Conservation (phyloP, 495 filamentous ascomycete genomes). For the Durotheca rogersii region DNA sequence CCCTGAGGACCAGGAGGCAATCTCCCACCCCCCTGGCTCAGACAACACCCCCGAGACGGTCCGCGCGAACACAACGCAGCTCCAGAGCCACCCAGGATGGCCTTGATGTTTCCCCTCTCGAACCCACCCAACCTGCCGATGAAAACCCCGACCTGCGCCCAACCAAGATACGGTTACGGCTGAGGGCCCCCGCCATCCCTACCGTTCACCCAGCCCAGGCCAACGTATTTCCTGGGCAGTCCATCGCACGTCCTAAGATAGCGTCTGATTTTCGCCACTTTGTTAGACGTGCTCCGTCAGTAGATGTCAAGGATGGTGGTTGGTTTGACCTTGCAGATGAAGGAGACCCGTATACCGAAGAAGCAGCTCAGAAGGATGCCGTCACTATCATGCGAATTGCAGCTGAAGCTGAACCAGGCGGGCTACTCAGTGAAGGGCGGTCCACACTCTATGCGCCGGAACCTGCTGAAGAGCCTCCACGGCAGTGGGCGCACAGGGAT, state of each 20-base stretch:
- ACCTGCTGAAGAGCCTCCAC: constrained; percentile 68
- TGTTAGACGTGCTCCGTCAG: constrained; percentile 44
- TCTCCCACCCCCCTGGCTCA: constrained; percentile 38
- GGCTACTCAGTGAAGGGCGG: constrained; percentile 66
- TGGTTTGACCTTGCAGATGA: constrained; percentile 56
- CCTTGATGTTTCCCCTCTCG: constrained; percentile 22
- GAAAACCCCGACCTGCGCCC: constrained; percentile 38
- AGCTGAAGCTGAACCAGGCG: constrained; percentile 69
- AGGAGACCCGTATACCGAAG: constrained; percentile 51
- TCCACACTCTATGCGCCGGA: constrained; percentile 79
- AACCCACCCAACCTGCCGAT: constrained; percentile 27
- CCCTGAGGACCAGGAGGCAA: constrained; percentile 32
- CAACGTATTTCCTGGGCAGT: constrained; percentile 36
- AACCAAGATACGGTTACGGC: constrained; percentile 46
- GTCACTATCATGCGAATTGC: constrained; percentile 60
- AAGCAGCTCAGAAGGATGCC: constrained; percentile 55
- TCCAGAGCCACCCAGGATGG: constrained; percentile 30
- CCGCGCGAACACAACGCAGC: constrained; percentile 40
- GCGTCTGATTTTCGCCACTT: constrained; percentile 56
- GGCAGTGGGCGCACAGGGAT: constrained; percentile 81
- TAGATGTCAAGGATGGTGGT: constrained; percentile 51
- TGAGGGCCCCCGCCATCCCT: constrained; percentile 43
- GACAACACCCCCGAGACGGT: constrained; percentile 38
- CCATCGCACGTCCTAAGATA: constrained; percentile 41
- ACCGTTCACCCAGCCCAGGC: constrained; percentile 58